Percentiles rank a stretch among this genome's conserved stretches.
phyloP scores from a whole-genome alignment of 495 filamentous ascomycete genomes.

The Penicillium lagena region DNA sequence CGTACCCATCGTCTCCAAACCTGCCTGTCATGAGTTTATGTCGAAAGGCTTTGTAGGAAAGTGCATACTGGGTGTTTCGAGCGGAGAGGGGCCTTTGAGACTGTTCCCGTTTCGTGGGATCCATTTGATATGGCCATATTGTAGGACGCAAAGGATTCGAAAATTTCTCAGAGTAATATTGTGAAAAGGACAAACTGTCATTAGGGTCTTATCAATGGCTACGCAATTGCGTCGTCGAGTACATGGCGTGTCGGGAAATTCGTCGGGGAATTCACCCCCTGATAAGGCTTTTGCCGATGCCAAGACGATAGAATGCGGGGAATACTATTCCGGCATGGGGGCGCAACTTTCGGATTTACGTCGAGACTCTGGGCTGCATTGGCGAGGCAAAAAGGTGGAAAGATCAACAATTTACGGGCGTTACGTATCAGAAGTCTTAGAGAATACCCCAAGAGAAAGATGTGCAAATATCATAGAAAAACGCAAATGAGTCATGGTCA shows the following conservation, averaged over 20 bases:
- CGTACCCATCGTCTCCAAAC: constrained; percentile 6
- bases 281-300: constrained; percentile 5
- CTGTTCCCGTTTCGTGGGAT: not conserved
- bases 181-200: too few species aligned
- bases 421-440: too few species aligned
- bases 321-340: too few species aligned
- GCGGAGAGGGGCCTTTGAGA: not conserved
- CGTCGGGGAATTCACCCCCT: constrained; percentile 1
- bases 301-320: constrained; percentile 11
- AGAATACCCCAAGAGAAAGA: too few species aligned
- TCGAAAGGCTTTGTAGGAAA: not conserved
- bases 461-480: too few species aligned
- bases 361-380: too few species aligned
- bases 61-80: not conserved
- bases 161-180: too few species aligned
- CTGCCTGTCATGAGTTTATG: not conserved
- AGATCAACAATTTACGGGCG: too few species aligned
- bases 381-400: too few species aligned
- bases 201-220: constrained; percentile 4
- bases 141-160: not conserved
- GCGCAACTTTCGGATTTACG: too few species aligned
- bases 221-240: not conserved
- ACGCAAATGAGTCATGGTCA: too few species aligned
- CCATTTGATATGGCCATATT: constrained; percentile 1
- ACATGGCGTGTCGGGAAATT: constrained; percentile 6